Evolutionary conservation across 345 rosid species (phyloP).

Genomic region (Populus deltoides): DNA sequence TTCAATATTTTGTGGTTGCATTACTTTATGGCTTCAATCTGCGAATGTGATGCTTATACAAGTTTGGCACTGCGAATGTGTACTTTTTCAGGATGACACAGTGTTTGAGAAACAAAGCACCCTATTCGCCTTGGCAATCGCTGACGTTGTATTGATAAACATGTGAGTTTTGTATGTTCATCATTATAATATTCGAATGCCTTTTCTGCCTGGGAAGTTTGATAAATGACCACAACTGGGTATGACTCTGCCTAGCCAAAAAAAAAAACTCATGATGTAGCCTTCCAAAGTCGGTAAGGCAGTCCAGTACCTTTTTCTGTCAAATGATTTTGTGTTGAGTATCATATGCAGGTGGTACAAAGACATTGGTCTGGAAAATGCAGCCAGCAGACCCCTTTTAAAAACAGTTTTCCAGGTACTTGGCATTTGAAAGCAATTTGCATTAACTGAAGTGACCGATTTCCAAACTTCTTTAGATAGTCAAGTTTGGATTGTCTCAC

Average conservation of each 20-base stretch:
- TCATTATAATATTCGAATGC: no score
- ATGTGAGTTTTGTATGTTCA: constrained; percentile 42
- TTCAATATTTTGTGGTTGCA: neutral
- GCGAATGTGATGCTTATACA: no score
- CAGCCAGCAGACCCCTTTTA: constrained; percentile 37
- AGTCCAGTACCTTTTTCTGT: no score
- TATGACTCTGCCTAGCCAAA: no score
- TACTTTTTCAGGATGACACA: constrained; percentile 64
- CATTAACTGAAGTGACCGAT: no score
- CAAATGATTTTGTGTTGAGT: constrained; percentile 4
- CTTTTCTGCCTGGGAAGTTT: no score
- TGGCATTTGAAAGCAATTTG: no score
- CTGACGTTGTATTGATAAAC: constrained; percentile 71
- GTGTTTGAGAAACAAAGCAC: constrained; percentile 25
- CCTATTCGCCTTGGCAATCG: constrained; percentile 64
- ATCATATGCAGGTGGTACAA: constrained; percentile 68
- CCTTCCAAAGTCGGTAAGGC: neutral
- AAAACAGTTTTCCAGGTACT: constrained; percentile 36
- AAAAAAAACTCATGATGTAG: no score
- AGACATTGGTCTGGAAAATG: constrained; percentile 39
- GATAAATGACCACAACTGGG: no score
- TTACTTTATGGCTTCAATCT: no score
- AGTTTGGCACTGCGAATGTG: neutral
- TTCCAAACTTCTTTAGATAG: no score
- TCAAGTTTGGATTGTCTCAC: no score